These are phyloP conservation scores for Breviolum minutum DNA, from an alignment of 73 alveolate genomes.

Conservation along the genomic window DNA sequence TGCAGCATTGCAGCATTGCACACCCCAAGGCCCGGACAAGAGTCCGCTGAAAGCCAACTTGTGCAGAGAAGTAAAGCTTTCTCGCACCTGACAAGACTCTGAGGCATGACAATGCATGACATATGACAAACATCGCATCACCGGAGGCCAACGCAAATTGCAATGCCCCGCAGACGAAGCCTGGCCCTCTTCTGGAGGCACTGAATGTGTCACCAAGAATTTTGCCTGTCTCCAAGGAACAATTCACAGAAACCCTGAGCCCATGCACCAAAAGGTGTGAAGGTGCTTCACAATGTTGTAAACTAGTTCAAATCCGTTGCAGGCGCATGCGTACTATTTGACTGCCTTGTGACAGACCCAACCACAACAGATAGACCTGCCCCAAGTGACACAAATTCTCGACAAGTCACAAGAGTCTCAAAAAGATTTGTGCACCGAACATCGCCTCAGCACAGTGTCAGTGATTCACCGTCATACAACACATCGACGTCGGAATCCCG, in stretches of 20 bases:
- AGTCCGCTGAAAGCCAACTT: conserved; percentile 89
- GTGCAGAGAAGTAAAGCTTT: conserved; percentile 62
- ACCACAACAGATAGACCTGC: too few species aligned
- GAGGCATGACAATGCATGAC: too few species aligned
- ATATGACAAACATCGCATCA: too few species aligned
- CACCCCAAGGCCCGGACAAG: background rate
- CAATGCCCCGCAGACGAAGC: background rate
- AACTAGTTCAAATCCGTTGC: too few species aligned
- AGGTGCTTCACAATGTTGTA: too few species aligned
- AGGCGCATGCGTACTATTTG: too few species aligned
- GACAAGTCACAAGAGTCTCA: conserved; percentile 66
- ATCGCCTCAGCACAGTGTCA: conserved; percentile 17
- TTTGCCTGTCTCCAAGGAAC: background rate
- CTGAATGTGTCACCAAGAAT: conserved; percentile 43
- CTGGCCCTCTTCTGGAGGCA: conserved; percentile 48
- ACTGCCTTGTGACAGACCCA: too few species aligned
- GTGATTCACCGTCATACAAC: background rate
- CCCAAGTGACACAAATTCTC: background rate
- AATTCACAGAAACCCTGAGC: too few species aligned
- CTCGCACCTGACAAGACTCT: background rate
- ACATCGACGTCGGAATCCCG: background rate
- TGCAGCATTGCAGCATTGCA: too few species aligned
- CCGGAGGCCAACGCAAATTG: too few species aligned
- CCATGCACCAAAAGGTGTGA: too few species aligned
- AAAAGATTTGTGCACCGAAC: conserved; percentile 95